Evolutionary conservation across 768 basidiomycete species (phyloP).

Genomic region (Russula ochroleuca): DNA sequence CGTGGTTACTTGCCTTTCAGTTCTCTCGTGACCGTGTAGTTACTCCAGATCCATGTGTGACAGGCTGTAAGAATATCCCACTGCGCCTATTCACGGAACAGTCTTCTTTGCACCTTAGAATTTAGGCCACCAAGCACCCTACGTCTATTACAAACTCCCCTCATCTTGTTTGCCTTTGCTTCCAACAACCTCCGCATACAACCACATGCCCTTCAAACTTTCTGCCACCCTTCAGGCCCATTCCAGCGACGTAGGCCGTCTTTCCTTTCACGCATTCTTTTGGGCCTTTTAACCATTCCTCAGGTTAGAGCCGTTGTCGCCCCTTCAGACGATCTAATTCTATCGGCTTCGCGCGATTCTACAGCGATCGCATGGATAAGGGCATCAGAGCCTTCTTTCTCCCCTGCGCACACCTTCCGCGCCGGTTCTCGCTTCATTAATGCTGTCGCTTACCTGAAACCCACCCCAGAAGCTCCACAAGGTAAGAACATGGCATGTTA

Average conservation of each 20-base stretch:
- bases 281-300: constrained; percentile 30
- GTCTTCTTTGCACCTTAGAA: constrained; percentile 15
- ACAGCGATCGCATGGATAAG: constrained; percentile 85
- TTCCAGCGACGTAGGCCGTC: constrained; percentile 62
- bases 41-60: neutral
- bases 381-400: constrained; percentile 48
- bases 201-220: constrained; percentile 65
- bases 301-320: constrained; percentile 82
- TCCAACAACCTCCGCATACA: constrained; percentile 11
- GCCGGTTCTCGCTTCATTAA: constrained; percentile 77
- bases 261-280: constrained; percentile 22
- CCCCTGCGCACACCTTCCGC: constrained; percentile 49
- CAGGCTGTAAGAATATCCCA: neutral
- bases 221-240: constrained; percentile 69
- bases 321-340: constrained; percentile 68
- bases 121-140: neutral
- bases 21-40: neutral
- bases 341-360: constrained; percentile 90
- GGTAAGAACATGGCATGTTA: constrained; percentile 42
- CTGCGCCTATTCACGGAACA: neutral
- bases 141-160: constrained; percentile 21
- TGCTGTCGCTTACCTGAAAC: constrained; percentile 68
- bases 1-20: neutral
- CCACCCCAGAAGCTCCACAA: constrained; percentile 57
- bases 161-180: constrained; percentile 20